Conservation (phyloP, 1,284 basidiomycete genomes). For the Sanguinoderma infundibulare region DNA sequence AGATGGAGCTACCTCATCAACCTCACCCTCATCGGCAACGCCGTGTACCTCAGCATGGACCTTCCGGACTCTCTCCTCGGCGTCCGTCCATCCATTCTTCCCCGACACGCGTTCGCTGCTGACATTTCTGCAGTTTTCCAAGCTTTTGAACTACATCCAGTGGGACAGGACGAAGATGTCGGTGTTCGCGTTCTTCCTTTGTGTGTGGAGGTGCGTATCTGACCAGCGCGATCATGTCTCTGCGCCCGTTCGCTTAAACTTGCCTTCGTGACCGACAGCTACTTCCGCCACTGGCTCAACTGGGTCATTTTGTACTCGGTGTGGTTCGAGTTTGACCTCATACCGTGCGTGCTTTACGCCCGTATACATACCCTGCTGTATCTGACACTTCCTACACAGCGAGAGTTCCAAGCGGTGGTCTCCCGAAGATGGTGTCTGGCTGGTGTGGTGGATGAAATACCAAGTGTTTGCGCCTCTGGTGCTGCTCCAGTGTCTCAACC, state of each 20-base stretch:
- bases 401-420: constrained; percentile 63
- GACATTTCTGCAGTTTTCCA: constrained; percentile 62
- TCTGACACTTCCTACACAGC: constrained; percentile 40
- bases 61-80: constrained; percentile 90
- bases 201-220: constrained; percentile 79
- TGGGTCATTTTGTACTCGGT: constrained; percentile 88
- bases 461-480: constrained; percentile 81
- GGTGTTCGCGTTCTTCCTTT: constrained; percentile 73
- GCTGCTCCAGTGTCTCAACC: constrained; percentile 81
- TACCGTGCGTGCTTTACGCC: constrained; percentile 64
- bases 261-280: constrained; percentile 57
- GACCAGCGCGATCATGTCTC: background rate
- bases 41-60: constrained; percentile 97
- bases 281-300: constrained; percentile 96
- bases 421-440: constrained; percentile 70
- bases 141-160: constrained; percentile 87
- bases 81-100: constrained; percentile 50
- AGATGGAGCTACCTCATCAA: constrained; percentile 91
- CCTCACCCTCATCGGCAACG: constrained; percentile 88
- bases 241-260: constrained; percentile 6
- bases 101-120: background rate
- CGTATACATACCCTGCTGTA: background rate
- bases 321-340: constrained; percentile 78
- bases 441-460: constrained; percentile 81
- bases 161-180: constrained; percentile 66